Conservation (phyloP, 2,329 filamentous ascomycete genomes). For the Chrysosporium keratinophilum region DNA sequence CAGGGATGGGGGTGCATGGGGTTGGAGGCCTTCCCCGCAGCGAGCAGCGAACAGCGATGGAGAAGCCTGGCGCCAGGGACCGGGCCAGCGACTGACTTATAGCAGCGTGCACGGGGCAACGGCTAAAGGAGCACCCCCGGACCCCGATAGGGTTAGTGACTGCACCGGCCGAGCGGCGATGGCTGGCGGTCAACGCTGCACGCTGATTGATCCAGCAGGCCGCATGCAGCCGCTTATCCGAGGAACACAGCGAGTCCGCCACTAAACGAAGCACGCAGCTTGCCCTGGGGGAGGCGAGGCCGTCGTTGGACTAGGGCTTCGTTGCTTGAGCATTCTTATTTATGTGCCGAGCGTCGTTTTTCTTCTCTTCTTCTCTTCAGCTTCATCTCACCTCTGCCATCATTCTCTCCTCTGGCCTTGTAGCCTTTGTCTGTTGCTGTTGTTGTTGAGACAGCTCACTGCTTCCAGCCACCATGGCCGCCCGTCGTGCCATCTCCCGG, state of each 20-base stretch:
- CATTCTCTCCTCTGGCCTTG: not conserved
- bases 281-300: not conserved
- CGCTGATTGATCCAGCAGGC: conserved; percentile 12
- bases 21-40: not conserved
- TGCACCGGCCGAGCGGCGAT: not conserved
- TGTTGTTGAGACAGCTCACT: not conserved
- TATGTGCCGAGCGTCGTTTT: not conserved
- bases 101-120: no score
- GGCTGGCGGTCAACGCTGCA: not conserved
- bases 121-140: no score
- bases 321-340: not conserved
- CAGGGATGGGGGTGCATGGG: not conserved
- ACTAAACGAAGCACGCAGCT: not conserved
- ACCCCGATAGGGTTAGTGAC: no score
- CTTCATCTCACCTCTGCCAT: conserved; percentile 7
- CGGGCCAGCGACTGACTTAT: no score
- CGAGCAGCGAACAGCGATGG: not conserved
- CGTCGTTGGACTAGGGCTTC: not conserved
- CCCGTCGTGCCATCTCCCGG: conserved; percentile 14
- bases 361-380: not conserved
- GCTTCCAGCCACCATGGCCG: conserved; percentile 13
- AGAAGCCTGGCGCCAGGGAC: no score
- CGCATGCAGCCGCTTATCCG: conserved; percentile 12
- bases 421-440: no score
- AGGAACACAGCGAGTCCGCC: conserved; percentile 2